Percentiles rank a stretch among this genome's conserved stretches.
Evolutionary conservation across 2,329 filamentous ascomycete genomes (phyloP).

Genomic region (Penicillium palitans): DNA sequence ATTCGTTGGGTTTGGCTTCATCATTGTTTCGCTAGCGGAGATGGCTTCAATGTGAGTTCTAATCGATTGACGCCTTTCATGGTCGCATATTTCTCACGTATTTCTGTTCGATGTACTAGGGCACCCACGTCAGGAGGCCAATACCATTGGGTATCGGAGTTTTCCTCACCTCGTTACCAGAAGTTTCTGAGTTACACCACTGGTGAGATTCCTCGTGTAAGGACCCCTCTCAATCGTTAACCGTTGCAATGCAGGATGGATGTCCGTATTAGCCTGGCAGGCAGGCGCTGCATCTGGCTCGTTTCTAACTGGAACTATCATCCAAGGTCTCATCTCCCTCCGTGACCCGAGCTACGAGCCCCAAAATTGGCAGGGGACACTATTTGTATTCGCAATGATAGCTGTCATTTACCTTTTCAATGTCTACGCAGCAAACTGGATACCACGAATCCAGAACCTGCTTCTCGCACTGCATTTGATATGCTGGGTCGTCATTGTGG

Average conservation of each 20-base stretch:
- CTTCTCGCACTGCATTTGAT: slow-evolving; percentile 42
- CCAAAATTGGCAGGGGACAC: slow-evolving; percentile 51
- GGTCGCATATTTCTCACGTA: neutral
- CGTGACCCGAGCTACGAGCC: slow-evolving; percentile 44
- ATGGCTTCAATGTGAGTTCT: slow-evolving; percentile 47
- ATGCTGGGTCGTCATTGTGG: slow-evolving; percentile 37
- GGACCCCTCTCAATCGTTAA: neutral
- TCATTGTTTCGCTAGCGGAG: slow-evolving; percentile 63
- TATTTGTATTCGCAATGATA: slow-evolving; percentile 51
- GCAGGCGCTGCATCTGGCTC: slow-evolving; percentile 50
- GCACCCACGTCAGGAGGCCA: slow-evolving; percentile 50
- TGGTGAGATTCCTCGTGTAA: slow-evolving; percentile 31
- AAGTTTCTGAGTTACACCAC: slow-evolving; percentile 56
- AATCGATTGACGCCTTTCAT: neutral
- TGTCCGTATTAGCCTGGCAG: slow-evolving; percentile 52
- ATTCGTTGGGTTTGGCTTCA: slow-evolving; percentile 67
- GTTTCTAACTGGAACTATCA: slow-evolving; percentile 51
- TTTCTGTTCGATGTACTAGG: neutral
- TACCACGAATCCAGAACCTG: slow-evolving; percentile 42
- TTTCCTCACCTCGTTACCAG: slow-evolving; percentile 50
- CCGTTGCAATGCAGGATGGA: slow-evolving; percentile 41
- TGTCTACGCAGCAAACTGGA: slow-evolving; percentile 31
- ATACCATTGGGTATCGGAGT: slow-evolving; percentile 60
- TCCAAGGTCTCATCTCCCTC: slow-evolving; percentile 48
- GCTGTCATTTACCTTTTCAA: slow-evolving; percentile 48